Evolutionary conservation across 208 protist species (phyloP).

Genomic region (Acanthamoeba sp.): DNA sequence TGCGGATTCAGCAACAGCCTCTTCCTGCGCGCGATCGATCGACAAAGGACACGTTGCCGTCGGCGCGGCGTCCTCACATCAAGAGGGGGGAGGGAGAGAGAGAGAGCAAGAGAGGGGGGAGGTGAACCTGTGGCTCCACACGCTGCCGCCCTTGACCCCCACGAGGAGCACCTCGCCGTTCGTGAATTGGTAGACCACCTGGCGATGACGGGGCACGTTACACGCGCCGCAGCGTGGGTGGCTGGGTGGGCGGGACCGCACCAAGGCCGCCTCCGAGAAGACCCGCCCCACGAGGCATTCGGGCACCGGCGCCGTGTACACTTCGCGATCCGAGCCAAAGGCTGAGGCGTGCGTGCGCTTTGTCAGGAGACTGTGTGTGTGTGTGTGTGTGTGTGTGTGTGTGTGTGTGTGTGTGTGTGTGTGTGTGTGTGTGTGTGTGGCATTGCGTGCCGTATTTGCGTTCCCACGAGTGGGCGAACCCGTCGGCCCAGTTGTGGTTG

Average conservation of each 20-base stretch:
- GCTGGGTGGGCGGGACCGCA: neutral
- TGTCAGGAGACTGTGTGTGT: too few species aligned
- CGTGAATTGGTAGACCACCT: conserved; percentile 42
- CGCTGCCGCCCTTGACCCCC: conserved; percentile 37
- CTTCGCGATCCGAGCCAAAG: neutral
- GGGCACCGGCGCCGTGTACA: neutral
- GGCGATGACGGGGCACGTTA: neutral
- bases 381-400: too few species aligned
- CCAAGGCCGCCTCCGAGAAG: conserved; percentile 4
- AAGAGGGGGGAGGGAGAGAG: too few species aligned
- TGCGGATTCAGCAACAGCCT: conserved; percentile 31
- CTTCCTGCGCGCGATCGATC: neutral
- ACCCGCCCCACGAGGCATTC: neutral
- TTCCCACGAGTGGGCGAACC: neutral
- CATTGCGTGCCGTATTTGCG: neutral
- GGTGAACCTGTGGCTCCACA: neutral
- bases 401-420: too few species aligned
- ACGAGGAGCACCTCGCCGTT: conserved; percentile 16
- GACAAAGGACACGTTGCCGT: neutral
- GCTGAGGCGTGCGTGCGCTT: too few species aligned
- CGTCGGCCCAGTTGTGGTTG: neutral
- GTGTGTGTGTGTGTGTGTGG: too few species aligned
- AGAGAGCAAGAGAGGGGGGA: too few species aligned
- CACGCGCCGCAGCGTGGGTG: too few species aligned
- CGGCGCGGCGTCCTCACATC: too few species aligned